These are phyloP conservation scores for Mycena amicta DNA, from an alignment of 768 basidiomycete genomes.

Conservation along the genomic window DNA sequence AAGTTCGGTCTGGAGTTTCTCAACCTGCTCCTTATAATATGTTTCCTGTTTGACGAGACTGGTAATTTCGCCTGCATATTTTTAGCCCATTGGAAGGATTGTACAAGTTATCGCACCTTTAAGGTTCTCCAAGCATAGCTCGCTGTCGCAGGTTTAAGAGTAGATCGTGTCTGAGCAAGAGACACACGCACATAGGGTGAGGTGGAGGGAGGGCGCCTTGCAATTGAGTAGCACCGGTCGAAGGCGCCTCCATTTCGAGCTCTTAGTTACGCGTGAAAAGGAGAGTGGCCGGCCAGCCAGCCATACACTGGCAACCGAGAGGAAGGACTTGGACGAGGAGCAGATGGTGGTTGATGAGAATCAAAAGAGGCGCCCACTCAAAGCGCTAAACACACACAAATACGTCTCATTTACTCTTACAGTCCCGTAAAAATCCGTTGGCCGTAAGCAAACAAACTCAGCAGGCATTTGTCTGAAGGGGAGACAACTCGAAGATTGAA, in stretches of 20 bases:
- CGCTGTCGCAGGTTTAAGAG: conserved; percentile 2
- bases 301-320: not conserved
- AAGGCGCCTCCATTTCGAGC: not conserved
- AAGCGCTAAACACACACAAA: not conserved
- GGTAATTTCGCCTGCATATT: conserved; percentile 44
- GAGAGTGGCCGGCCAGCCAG: not conserved
- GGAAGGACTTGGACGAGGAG: not conserved
- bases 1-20: conserved; percentile 43
- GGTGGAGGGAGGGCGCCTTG: not conserved
- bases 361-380: not conserved
- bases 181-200: not conserved
- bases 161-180: not conserved
- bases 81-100: not conserved
- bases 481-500: no score
- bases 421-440: no score
- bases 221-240: not conserved
- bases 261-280: not conserved
- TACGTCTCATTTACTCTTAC: not conserved
- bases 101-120: conserved; percentile 1
- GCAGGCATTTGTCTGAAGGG: no score
- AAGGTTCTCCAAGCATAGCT: conserved; percentile 16
- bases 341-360: not conserved
- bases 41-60: conserved; percentile 39
- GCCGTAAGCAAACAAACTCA: no score
- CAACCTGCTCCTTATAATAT: conserved; percentile 33